Percentiles rank a stretch among this genome's conserved stretches.
These are phyloP conservation scores for Parastagonospora avenae DNA, from an alignment of 2,329 filamentous ascomycete genomes.

Conservation along the genomic window DNA sequence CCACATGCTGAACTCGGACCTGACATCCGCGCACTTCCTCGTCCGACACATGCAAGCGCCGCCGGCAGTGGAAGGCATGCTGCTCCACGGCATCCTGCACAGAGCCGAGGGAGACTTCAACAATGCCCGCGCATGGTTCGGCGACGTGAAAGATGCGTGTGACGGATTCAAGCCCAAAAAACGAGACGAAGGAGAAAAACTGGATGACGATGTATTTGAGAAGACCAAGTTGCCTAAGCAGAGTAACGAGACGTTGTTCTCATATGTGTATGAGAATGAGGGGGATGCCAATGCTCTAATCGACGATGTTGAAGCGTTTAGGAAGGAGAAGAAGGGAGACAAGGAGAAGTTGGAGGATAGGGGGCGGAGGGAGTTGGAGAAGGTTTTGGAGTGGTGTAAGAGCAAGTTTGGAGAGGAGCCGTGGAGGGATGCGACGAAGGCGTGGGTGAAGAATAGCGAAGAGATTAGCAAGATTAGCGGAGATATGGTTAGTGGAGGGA, in stretches of 20 bases:
- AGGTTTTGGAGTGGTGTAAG: slow-evolving; percentile 52
- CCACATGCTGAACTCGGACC: slow-evolving; percentile 58
- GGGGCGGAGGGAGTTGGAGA: slow-evolving; percentile 47
- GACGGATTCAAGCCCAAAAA: slow-evolving; percentile 39
- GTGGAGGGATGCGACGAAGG: slow-evolving; percentile 51
- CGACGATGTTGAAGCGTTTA: slow-evolving; percentile 46
- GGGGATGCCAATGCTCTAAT: slow-evolving; percentile 35
- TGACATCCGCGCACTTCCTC: slow-evolving; percentile 58
- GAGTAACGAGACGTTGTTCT: slow-evolving; percentile 12
- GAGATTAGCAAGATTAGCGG: slow-evolving; percentile 49
- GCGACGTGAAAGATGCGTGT: slow-evolving; percentile 48
- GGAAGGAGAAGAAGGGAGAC: slow-evolving; percentile 35
- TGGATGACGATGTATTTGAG: slow-evolving; percentile 11
- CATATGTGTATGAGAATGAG: slow-evolving; percentile 25
- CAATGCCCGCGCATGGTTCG: slow-evolving; percentile 57
- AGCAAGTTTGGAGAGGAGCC: slow-evolving; percentile 51
- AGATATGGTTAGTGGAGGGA: slow-evolving; percentile 52
- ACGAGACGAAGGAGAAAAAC: slow-evolving; percentile 16
- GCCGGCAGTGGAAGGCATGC: slow-evolving; percentile 58
- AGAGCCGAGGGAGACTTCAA: slow-evolving; percentile 57
- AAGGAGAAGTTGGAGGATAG: slow-evolving; percentile 35
- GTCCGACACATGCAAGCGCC: slow-evolving; percentile 58
- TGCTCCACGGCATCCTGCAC: slow-evolving; percentile 58
- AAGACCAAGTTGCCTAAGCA: slow-evolving; percentile 6
- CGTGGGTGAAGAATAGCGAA: slow-evolving; percentile 50